These are phyloP conservation scores for Calophaca sinica DNA, from an alignment of 306 rosid species.

Conservation along the genomic window DNA sequence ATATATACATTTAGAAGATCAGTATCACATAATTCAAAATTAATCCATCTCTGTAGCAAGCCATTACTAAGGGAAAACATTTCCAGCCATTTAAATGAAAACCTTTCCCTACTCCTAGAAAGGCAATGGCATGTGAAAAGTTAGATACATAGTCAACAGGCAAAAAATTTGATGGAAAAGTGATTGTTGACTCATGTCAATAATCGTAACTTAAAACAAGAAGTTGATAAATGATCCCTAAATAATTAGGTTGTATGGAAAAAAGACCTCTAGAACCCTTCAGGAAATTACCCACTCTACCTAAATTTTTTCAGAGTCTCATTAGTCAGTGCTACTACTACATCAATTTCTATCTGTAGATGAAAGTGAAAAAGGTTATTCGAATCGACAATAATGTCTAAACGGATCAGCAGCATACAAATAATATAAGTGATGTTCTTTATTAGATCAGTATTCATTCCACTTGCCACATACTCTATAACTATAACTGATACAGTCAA, in stretches of 20 bases:
- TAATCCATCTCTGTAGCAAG: conserved; percentile 3
- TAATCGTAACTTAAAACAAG: no score
- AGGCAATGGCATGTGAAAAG: conserved; percentile 21
- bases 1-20: conserved; percentile 24
- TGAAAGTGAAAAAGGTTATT: conserved; percentile 5
- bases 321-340: not conserved
- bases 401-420: conserved; percentile 19
- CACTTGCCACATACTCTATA: no score
- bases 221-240: conserved; percentile 20
- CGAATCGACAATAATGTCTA: not conserved
- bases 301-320: not conserved
- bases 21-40: conserved; percentile 26
- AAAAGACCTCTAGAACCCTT: conserved; percentile 23
- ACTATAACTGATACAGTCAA: no score
- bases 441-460: no score
- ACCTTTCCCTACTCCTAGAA: not conserved
- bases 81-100: not conserved
- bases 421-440: not conserved
- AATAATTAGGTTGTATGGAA: conserved; percentile 17
- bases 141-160: not conserved
- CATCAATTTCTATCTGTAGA: conserved; percentile 17
- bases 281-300: conserved; percentile 7
- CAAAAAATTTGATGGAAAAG: not conserved
- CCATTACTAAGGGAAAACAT: not conserved
- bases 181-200: not conserved